Percentiles rank a stretch among this genome's conserved stretches.
phyloP scores from a whole-genome alignment of 306 rosid genomes.

The Ceratonia siliqua region DNA sequence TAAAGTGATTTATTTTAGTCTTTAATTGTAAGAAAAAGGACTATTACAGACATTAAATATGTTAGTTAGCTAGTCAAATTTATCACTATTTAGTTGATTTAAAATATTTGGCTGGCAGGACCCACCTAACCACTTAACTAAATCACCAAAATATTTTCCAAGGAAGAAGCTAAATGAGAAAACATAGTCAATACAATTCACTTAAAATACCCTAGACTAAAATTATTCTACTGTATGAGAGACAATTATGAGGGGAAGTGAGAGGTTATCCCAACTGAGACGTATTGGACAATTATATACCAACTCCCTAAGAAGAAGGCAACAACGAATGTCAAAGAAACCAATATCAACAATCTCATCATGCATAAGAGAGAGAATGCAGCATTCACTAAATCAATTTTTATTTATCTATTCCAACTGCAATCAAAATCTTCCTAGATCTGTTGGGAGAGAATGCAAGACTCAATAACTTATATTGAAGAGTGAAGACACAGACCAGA shows the following conservation, averaged over 20 bases:
- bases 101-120: neutral
- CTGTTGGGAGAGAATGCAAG: constrained; percentile 18
- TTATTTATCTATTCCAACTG: neutral
- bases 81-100: neutral
- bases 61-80: neutral
- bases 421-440: constrained; percentile 9
- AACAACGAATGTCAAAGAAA: constrained; percentile 6
- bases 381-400: constrained; percentile 7
- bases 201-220: neutral
- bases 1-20: neutral
- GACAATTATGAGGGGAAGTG: constrained; percentile 10
- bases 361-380: neutral
- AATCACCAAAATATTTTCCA: constrained; percentile 13
- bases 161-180: constrained; percentile 22
- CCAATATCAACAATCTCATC: neutral
- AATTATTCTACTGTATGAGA: neutral
- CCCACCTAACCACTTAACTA: constrained; percentile 17
- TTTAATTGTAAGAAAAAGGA: neutral
- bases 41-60: constrained; percentile 14
- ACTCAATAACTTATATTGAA: neutral
- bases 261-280: neutral
- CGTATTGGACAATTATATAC: constrained; percentile 7
- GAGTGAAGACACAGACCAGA: neutral
- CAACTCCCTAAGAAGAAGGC: constrained; percentile 12
- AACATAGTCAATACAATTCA: neutral